A percentile compares a stretch with the other conserved stretches of the same genome.
These are phyloP conservation scores for Naematelia aurantialba DNA, from an alignment of 768 basidiomycete genomes.

Conservation along the genomic window DNA sequence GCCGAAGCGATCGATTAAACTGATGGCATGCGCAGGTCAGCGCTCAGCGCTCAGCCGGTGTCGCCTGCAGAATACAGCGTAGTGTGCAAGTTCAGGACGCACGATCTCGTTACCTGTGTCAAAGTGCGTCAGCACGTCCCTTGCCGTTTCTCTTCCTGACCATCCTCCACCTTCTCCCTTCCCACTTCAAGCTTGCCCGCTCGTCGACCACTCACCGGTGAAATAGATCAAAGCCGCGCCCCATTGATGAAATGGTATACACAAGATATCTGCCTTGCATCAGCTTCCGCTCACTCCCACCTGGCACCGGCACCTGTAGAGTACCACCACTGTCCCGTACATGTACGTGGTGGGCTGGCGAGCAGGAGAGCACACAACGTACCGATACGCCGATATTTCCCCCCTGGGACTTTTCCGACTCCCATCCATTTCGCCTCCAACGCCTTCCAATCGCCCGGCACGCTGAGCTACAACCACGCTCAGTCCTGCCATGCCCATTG, in stretches of 20 bases:
- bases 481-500: not conserved
- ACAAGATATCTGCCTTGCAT: constrained; percentile 62
- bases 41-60: not conserved
- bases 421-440: constrained; percentile 80
- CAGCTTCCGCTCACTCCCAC: not conserved
- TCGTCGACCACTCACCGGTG: constrained; percentile 65
- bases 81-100: too few species aligned
- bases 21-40: constrained; percentile 44
- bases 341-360: too few species aligned
- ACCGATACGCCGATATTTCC: constrained; percentile 67
- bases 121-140: constrained; percentile 42
- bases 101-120: constrained; percentile 79
- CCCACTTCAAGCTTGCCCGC: too few species aligned
- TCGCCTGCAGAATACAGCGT: not conserved
- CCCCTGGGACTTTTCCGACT: constrained; percentile 60
- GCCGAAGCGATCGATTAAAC: constrained; percentile 86
- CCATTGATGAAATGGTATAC: constrained; percentile 70
- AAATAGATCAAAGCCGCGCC: constrained; percentile 90
- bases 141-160: too few species aligned
- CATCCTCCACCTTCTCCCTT: too few species aligned
- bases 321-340: too few species aligned
- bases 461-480: constrained; percentile 55
- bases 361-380: constrained; percentile 15
- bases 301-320: too few species aligned
- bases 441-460: constrained; percentile 64